Evolutionary conservation across 352 stramenopile genomes (phyloP).

Genomic region (Phytophthora megakarya): DNA sequence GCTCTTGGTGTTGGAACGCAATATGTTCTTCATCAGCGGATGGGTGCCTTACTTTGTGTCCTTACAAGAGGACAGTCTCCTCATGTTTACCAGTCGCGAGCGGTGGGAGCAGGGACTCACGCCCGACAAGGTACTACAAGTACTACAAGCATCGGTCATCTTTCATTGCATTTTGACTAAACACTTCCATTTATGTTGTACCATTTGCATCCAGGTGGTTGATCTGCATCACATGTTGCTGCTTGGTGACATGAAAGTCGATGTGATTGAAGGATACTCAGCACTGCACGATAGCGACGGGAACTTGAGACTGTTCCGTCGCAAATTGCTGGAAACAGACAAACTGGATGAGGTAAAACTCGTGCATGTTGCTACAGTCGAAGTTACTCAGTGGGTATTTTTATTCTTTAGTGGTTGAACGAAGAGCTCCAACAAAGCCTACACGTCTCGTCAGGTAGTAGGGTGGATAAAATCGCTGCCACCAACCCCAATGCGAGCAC

Average conservation of each 20-base stretch:
- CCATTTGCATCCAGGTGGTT: slow-evolving; percentile 52
- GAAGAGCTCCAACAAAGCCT: slow-evolving; percentile 66
- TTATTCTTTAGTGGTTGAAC: slow-evolving; percentile 67
- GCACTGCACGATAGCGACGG: slow-evolving; percentile 33
- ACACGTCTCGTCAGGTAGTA: slow-evolving; percentile 48
- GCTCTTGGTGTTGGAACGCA: slow-evolving; percentile 75
- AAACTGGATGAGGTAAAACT: slow-evolving; percentile 70
- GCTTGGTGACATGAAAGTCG: slow-evolving; percentile 88
- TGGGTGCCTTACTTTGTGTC: slow-evolving; percentile 87
- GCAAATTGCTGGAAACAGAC: slow-evolving; percentile 78
- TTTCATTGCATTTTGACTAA: neutral
- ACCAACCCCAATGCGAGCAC: slow-evolving; percentile 67
- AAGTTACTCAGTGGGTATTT: slow-evolving; percentile 4
- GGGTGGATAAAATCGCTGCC: slow-evolving; percentile 48
- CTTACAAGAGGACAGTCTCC: slow-evolving; percentile 76
- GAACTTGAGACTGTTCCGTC: slow-evolving; percentile 64
- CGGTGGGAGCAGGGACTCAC: slow-evolving; percentile 84
- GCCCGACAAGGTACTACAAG: slow-evolving; percentile 64
- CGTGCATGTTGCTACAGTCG: too few species aligned
- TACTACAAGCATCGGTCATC: too few species aligned
- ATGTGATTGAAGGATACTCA: slow-evolving; percentile 45
- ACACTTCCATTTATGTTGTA: neutral
- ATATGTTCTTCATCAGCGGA: slow-evolving; percentile 85
- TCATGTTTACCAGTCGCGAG: slow-evolving; percentile 81
- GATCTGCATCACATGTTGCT: slow-evolving; percentile 72